Evolutionary conservation across 2,329 filamentous ascomycete genomes (phyloP).

Genomic region (Fusarium sp.): DNA sequence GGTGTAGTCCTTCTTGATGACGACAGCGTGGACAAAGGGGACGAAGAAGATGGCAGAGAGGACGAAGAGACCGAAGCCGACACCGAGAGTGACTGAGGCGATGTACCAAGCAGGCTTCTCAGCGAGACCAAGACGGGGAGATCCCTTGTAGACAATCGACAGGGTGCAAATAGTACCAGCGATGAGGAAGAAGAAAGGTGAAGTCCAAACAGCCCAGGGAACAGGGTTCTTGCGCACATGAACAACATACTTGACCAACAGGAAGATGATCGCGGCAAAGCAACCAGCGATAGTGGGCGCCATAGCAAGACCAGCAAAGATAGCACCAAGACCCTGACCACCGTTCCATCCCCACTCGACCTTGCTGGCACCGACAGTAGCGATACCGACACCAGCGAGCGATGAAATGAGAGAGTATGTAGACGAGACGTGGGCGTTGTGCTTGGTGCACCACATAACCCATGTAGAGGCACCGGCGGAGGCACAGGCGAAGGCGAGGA

Average conservation of each 20-base stretch:
- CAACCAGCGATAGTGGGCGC: constrained; percentile 74
- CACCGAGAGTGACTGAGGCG: constrained; percentile 72
- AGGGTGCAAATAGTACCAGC: constrained; percentile 79
- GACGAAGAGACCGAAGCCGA: constrained; percentile 68
- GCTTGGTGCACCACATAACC: constrained; percentile 83
- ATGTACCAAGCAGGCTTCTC: constrained; percentile 74
- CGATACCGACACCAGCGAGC: constrained; percentile 76
- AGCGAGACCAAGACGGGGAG: constrained; percentile 57
- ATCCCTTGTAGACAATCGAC: constrained; percentile 85
- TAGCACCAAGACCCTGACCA: constrained; percentile 76
- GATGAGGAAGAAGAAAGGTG: constrained; percentile 82
- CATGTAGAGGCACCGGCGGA: constrained; percentile 73
- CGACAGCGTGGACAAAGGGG: constrained; percentile 72
- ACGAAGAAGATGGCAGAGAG: constrained; percentile 78
- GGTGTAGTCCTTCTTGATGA: constrained; percentile 75
- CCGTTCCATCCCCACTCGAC: constrained; percentile 78
- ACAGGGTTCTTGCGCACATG: constrained; percentile 78
- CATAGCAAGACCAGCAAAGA: constrained; percentile 78
- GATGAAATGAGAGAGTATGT: constrained; percentile 78
- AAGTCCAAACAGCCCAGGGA: constrained; percentile 77
- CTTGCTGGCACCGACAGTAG: constrained; percentile 68
- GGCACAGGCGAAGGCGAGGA: constrained; percentile 74
- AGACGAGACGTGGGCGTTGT: constrained; percentile 79
- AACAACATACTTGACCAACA: constrained; percentile 72
- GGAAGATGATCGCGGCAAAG: constrained; percentile 76